These are phyloP conservation scores for Dactylellina drechsleri DNA, from an alignment of 2,329 filamentous ascomycete genomes.

Conservation along the genomic window DNA sequence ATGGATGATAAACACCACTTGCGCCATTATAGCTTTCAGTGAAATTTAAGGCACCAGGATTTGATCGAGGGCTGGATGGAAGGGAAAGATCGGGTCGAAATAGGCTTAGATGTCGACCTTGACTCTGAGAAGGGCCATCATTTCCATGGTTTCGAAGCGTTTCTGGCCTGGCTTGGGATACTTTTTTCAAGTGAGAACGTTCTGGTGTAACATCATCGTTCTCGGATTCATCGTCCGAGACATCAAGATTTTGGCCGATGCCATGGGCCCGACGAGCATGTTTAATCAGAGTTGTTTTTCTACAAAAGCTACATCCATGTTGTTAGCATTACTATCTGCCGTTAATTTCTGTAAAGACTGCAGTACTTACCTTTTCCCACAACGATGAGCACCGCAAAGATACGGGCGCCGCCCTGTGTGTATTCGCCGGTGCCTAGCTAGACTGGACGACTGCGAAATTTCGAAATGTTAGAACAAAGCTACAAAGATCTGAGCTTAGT, in stretches of 20 bases:
- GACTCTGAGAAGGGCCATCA: constrained; percentile 19
- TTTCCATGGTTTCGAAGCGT: constrained; percentile 13
- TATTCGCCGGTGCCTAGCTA: constrained; percentile 73
- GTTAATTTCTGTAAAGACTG: constrained; percentile 30
- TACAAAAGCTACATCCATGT: constrained; percentile 69
- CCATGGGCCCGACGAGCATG: constrained; percentile 59
- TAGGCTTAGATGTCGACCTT: constrained; percentile 41
- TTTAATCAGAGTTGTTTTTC: constrained; percentile 70
- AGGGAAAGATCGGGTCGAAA: constrained; percentile 45
- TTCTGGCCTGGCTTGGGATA: constrained; percentile 22
- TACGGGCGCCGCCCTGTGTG: constrained; percentile 75
- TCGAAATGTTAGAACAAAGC: not conserved
- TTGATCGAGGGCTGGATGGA: constrained; percentile 37
- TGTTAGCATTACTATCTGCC: not conserved
- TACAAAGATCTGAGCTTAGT: not conserved
- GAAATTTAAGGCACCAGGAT: constrained; percentile 14
- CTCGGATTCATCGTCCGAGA: constrained; percentile 58
- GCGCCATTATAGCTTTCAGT: constrained; percentile 27
- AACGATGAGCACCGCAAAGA: constrained; percentile 71
- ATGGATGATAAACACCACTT: constrained; percentile 30
- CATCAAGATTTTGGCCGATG: constrained; percentile 57
- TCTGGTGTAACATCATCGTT: constrained; percentile 56
- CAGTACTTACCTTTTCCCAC: constrained; percentile 68
- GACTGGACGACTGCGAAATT: constrained; percentile 69
- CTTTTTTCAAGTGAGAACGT: constrained; percentile 16